phyloP scores from a whole-genome alignment of 1,284 basidiomycete genomes.

The Ustilago bromivora region DNA sequence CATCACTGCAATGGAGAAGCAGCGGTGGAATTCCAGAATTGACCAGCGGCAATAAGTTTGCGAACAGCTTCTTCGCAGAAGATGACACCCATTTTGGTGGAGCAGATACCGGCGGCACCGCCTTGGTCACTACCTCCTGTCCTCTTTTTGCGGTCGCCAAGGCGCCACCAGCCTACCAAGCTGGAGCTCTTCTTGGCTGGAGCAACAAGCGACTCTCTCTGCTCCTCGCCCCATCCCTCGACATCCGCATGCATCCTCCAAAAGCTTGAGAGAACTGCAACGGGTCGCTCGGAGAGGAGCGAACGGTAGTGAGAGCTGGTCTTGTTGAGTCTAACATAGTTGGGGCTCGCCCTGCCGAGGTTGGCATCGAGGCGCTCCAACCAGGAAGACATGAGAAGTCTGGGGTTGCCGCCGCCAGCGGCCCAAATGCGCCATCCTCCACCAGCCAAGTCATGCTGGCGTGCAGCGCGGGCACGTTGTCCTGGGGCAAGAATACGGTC shows the following conservation, averaged over 20 bases:
- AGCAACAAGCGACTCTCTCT: constrained; percentile 34
- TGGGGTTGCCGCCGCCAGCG: constrained; percentile 44
- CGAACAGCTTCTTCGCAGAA: constrained; percentile 58
- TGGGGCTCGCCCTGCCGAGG: constrained; percentile 36
- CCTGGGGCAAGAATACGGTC: constrained; percentile 57
- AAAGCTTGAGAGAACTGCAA: constrained; percentile 56
- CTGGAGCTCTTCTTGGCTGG: constrained; percentile 36
- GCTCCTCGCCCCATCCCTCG: constrained; percentile 52
- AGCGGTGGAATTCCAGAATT: constrained; percentile 37
- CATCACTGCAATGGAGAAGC: not conserved
- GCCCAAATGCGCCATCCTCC: constrained; percentile 48
- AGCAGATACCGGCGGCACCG: constrained; percentile 52
- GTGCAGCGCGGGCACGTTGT: constrained; percentile 33
- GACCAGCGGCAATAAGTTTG: constrained; percentile 52
- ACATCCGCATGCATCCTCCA: constrained; percentile 57
- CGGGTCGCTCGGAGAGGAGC: constrained; percentile 38
- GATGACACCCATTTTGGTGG: constrained; percentile 46
- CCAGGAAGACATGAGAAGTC: constrained; percentile 49
- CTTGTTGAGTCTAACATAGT: constrained; percentile 32
- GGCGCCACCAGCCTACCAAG: constrained; percentile 60
- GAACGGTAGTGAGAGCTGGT: constrained; percentile 17
- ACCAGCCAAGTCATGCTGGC: constrained; percentile 41
- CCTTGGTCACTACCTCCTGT: constrained; percentile 52
- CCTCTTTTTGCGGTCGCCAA: constrained; percentile 39
- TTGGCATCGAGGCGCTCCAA: constrained; percentile 55